phyloP scores from a whole-genome alignment of 176 grass and related monocot species.

The Triticum monococcum region DNA sequence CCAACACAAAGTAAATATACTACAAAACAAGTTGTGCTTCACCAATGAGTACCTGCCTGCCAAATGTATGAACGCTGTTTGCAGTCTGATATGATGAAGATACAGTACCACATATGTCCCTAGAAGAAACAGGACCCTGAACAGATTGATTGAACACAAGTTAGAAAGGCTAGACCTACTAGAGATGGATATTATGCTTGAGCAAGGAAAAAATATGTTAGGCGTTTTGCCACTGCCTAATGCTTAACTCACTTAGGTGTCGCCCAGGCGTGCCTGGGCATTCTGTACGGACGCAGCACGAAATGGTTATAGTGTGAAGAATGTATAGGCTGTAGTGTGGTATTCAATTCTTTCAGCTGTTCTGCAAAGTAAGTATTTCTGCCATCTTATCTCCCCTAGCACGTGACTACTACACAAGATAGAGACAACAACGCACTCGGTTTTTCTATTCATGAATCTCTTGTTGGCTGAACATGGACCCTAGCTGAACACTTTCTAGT shows the following conservation, averaged over 20 bases:
- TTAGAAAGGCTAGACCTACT: conserved; percentile 1
- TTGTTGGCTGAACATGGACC: neutral
- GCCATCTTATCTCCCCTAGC: neutral
- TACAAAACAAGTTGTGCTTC: conserved; percentile 16
- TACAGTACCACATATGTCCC: conserved; percentile 25
- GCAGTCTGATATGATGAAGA: conserved; percentile 32
- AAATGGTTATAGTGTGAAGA: neutral
- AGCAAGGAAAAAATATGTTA: neutral
- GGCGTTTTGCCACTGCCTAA: neutral
- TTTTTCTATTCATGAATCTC: conserved; percentile 24
- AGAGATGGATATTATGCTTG: neutral
- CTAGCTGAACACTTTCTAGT: conserved; percentile 24
- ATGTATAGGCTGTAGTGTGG: neutral
- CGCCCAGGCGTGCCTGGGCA: neutral
- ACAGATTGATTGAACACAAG: conserved; percentile 10
- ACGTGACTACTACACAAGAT: neutral
- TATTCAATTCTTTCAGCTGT: conserved; percentile 84
- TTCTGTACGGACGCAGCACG: neutral
- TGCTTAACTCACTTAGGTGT: neutral
- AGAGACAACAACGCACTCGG: neutral
- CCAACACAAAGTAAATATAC: conserved; percentile 13
- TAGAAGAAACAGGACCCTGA: conserved; percentile 38
- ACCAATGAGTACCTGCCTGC: conserved; percentile 49
- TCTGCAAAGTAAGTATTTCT: conserved; percentile 86
- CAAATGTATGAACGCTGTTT: conserved; percentile 34